Evolutionary conservation across 1,284 basidiomycete species (phyloP).

Genomic region (Pseudozyma pruni): DNA sequence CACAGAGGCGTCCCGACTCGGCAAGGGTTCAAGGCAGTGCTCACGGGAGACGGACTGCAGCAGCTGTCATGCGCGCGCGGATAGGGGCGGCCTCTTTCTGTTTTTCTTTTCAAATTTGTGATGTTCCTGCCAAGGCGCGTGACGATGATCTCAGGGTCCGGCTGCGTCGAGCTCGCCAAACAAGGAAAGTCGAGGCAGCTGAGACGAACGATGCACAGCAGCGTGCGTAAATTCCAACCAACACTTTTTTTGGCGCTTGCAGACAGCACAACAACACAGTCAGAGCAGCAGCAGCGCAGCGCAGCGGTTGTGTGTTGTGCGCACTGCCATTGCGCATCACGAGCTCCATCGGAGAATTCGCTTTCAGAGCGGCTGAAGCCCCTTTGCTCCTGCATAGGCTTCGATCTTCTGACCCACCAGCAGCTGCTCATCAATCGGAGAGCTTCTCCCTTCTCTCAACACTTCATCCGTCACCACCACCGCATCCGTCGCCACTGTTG

Average conservation of each 20-base stretch:
- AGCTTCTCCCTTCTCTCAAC: too few species aligned
- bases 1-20: neutral
- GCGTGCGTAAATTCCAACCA: too few species aligned
- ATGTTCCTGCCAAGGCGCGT: neutral
- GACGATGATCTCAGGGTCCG: slow-evolving; percentile 12
- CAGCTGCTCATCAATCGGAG: neutral
- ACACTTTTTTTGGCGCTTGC: too few species aligned
- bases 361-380: too few species aligned
- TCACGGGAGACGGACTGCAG: neutral
- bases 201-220: too few species aligned
- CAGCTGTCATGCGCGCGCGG: slow-evolving; percentile 1
- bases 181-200: neutral
- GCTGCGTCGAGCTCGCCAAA: slow-evolving; percentile 6
- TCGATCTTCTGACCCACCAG: neutral
- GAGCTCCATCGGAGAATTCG: too few species aligned
- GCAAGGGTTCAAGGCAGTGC: slow-evolving; percentile 9
- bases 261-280: neutral
- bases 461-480: neutral
- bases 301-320: too few species aligned
- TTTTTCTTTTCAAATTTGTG: slow-evolving; percentile 8
- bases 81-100: slow-evolving; percentile 18
- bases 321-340: too few species aligned
- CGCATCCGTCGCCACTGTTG: neutral
- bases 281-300: too few species aligned
- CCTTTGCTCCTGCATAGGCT: neutral